Evolutionary conservation across 257 asterid species (phyloP).

Genomic region (Penstemon newberryi): DNA sequence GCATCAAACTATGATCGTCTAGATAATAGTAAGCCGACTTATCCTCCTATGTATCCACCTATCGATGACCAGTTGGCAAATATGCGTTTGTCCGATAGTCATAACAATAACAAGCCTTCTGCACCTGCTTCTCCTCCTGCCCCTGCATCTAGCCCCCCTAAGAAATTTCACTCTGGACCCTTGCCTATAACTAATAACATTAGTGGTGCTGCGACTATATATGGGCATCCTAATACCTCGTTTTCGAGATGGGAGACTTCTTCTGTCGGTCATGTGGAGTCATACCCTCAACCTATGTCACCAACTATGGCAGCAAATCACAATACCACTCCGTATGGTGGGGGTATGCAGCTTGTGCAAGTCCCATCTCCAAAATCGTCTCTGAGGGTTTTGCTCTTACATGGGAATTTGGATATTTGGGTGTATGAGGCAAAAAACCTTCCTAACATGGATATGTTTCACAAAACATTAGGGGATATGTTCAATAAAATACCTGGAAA

Average conservation of each 20-base stretch:
- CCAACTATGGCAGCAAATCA: slow-evolving; percentile 27
- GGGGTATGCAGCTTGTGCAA: slow-evolving; percentile 61
- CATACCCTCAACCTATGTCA: slow-evolving; percentile 27
- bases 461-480: slow-evolving; percentile 86
- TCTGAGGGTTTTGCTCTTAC: slow-evolving; percentile 69
- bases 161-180: slow-evolving; percentile 59
- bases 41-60: slow-evolving; percentile 66
- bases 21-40: slow-evolving; percentile 34
- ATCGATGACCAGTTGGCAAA: slow-evolving; percentile 59
- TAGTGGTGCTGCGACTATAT: slow-evolving; percentile 41
- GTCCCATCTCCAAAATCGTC: slow-evolving; percentile 55
- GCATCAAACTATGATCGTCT: slow-evolving; percentile 31
- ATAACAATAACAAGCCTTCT: slow-evolving; percentile 33
- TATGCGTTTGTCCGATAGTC: slow-evolving; percentile 51
- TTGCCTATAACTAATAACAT: slow-evolving; percentile 39
- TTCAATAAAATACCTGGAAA: slow-evolving; percentile 73
- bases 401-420: slow-evolving; percentile 89
- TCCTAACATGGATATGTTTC: slow-evolving; percentile 99
- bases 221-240: slow-evolving; percentile 53
- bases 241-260: slow-evolving; percentile 58
- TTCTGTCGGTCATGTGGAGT: slow-evolving; percentile 31
- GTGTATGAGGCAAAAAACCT: slow-evolving; percentile 86
- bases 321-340: slow-evolving; percentile 30
- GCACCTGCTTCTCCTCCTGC: slow-evolving; percentile 54
- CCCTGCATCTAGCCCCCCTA: slow-evolving; percentile 45